Conservation (phyloP, 257 asterid genomes). For the Nicotiana benthamiana region DNA sequence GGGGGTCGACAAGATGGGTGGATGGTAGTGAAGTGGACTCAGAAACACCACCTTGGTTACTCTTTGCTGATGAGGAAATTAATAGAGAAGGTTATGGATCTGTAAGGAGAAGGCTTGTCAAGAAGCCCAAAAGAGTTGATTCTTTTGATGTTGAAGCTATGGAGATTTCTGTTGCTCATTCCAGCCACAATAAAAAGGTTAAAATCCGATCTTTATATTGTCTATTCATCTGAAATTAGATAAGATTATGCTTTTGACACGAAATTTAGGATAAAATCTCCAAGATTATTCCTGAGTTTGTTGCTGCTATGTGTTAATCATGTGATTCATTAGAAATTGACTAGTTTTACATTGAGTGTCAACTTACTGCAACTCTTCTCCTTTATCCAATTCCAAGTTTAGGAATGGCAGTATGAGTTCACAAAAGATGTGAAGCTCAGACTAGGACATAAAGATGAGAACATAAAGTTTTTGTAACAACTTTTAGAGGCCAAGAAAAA, state of each 20-base stretch:
- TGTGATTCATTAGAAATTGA: background rate
- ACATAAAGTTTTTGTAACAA: background rate
- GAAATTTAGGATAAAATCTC: background rate
- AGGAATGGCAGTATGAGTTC: background rate
- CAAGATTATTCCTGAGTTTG: background rate
- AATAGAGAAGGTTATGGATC: slow-evolving; percentile 48
- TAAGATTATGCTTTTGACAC: background rate
- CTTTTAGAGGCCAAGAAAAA: slow-evolving; percentile 3
- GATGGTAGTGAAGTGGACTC: slow-evolving; percentile 97
- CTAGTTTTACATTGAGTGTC: background rate
- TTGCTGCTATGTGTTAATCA: background rate
- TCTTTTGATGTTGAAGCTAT: slow-evolving; percentile 94
- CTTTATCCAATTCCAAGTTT: background rate
- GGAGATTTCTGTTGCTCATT: slow-evolving; percentile 59
- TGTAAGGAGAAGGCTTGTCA: slow-evolving; percentile 69
- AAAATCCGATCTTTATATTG: background rate
- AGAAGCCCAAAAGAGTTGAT: slow-evolving; percentile 74
- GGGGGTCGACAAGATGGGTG: slow-evolving; percentile 78
- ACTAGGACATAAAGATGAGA: background rate
- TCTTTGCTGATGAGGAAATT: slow-evolving; percentile 42
- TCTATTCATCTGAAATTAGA: background rate
- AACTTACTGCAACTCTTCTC: background rate
- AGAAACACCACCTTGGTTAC: slow-evolving; percentile 20
- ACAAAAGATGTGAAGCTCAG: background rate
- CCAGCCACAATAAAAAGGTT: slow-evolving; percentile 52